A percentile compares a stretch with the other conserved stretches of the same genome.
These are phyloP conservation scores for Penicillium steckii DNA, from an alignment of 495 filamentous ascomycete genomes.

Conservation along the genomic window DNA sequence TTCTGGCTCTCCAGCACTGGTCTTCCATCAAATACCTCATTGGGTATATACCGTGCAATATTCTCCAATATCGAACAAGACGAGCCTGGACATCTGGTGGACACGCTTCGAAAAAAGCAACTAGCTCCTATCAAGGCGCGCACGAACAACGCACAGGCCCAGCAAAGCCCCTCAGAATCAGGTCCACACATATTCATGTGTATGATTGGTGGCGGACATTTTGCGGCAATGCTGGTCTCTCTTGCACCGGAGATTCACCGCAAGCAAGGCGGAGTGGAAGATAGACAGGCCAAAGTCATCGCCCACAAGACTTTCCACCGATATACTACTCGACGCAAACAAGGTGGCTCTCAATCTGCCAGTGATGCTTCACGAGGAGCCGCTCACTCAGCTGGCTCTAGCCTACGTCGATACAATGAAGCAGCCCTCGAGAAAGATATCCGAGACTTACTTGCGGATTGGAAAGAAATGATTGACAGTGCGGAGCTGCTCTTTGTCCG, in stretches of 20 bases:
- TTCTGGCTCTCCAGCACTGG: constrained; percentile 80
- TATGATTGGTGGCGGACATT: constrained; percentile 98
- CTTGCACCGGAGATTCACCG: constrained; percentile 77
- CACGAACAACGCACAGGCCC: constrained; percentile 41
- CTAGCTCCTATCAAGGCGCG: constrained; percentile 59
- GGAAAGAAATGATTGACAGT: constrained; percentile 79
- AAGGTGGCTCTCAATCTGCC: constrained; percentile 90
- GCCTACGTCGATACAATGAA: constrained; percentile 90
- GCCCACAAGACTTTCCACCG: constrained; percentile 98
- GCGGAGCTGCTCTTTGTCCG: constrained; percentile 84
- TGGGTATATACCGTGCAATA: constrained; percentile 82
- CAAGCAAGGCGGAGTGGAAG: constrained; percentile 64
- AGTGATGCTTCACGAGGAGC: constrained; percentile 88
- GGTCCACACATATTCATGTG: constrained; percentile 88
- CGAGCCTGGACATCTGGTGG: constrained; percentile 56
- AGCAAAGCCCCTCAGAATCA: constrained; percentile 52
- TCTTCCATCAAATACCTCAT: constrained; percentile 72
- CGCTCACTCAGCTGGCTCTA: constrained; percentile 91
- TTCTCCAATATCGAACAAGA: constrained; percentile 73
- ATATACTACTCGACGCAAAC: constrained; percentile 93
- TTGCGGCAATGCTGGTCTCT: constrained; percentile 93
- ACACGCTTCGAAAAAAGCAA: constrained; percentile 72
- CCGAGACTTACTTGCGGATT: constrained; percentile 71
- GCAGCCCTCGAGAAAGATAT: constrained; percentile 82
- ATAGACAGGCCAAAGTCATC: constrained; percentile 78